A percentile compares a stretch with the other conserved stretches of the same genome.
Conservation (phyloP, 805 yeast species). For the Monosporozyma yasuniensis region DNA sequence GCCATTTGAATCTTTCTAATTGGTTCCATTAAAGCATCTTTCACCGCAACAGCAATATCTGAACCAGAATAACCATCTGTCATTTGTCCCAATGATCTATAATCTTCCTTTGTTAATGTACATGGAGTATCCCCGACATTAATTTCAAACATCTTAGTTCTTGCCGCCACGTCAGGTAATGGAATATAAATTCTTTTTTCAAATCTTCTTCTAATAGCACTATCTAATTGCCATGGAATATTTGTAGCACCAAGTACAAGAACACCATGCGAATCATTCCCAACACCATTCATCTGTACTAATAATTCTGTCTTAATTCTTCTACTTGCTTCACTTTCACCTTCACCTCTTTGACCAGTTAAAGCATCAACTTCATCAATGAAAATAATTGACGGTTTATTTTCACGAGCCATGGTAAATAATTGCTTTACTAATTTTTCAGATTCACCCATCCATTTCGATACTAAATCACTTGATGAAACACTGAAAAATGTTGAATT, state of each 20-base stretch:
- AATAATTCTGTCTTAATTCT: conserved; percentile 91
- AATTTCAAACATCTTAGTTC: conserved; percentile 87
- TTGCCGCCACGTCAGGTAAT: conserved; percentile 86
- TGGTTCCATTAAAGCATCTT: conserved; percentile 98
- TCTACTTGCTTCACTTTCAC: conserved; percentile 92
- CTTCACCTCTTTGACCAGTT: conserved; percentile 97
- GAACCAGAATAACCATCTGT: conserved; percentile 97
- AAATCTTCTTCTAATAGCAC: conserved; percentile 94
- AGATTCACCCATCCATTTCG: conserved; percentile 99
- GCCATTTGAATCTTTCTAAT: conserved; percentile 92
- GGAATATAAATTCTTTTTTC: conserved; percentile 93
- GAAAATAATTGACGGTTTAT: conserved; percentile 89
- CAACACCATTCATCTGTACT: conserved; percentile 99
- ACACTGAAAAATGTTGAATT: conserved; percentile 94
- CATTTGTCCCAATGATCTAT: conserved; percentile 73
- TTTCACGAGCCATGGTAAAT: conserved; percentile 92
- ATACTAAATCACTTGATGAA: conserved; percentile 89
- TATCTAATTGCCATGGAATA: conserved; percentile 97
- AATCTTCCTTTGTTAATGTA: conserved; percentile 62
- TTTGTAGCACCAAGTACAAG: conserved; percentile 95
- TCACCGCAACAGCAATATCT: conserved; percentile 91
- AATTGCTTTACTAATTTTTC: conserved; percentile 93
- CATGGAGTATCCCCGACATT: conserved; percentile 90
- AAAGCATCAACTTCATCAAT: conserved; percentile 97
- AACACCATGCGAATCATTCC: conserved; percentile 88